Evolutionary conservation across 805 yeast genomes (phyloP).

Genomic region (Kluyveromyces dobzhanskii): DNA sequence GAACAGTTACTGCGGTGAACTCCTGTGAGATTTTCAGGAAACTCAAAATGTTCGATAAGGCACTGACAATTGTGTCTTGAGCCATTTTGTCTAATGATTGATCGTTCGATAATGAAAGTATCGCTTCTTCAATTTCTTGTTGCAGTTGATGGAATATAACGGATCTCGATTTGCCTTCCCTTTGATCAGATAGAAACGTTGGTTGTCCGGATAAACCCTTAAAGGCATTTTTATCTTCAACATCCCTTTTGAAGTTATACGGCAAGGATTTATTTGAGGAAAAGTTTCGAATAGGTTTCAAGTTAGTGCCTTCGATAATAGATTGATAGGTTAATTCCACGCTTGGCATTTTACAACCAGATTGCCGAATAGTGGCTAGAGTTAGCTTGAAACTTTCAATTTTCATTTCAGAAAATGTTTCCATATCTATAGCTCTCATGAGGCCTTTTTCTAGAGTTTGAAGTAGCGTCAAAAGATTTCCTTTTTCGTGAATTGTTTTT

Average conservation of each 20-base stretch:
- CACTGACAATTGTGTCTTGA: neutral
- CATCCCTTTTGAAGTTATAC: no score
- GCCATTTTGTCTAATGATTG: neutral
- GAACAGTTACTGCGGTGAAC: constrained; percentile 1
- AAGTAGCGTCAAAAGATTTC: neutral
- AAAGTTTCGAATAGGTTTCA: neutral
- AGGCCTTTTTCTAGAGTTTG: constrained; percentile 1
- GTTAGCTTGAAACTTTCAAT: neutral
- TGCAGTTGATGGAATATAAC: neutral
- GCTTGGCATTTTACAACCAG: neutral
- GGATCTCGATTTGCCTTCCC: no score
- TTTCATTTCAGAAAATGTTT: neutral
- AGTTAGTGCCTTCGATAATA: neutral
- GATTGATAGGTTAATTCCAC: constrained; percentile 1
- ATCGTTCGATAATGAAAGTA: neutral
- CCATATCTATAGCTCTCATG: neutral
- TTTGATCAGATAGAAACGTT: no score
- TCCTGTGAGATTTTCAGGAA: neutral
- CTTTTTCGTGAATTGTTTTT: neutral
- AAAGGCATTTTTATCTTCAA: no score
- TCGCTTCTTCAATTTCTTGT: constrained; percentile 3
- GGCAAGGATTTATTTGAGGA: no score
- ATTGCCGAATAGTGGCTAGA: neutral
- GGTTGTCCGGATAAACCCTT: no score
- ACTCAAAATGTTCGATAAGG: neutral